Conservation (phyloP, 2,329 filamentous ascomycete genomes). For the Stemphylium vesicarium region DNA sequence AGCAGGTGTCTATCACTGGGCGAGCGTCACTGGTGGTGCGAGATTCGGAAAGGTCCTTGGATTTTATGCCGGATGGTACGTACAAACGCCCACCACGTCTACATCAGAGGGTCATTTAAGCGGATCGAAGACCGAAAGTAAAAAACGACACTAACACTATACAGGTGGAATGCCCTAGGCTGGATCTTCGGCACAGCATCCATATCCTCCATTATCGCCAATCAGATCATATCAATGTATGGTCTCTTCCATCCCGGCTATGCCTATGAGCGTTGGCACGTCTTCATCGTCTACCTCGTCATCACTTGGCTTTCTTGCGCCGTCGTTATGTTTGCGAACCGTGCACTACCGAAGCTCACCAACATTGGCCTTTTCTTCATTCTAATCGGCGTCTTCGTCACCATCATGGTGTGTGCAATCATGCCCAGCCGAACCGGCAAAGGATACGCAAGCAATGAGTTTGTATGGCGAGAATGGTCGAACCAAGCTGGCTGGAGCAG, state of each 20-base stretch:
- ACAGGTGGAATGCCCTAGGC: slow-evolving; percentile 58
- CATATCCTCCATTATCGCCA: slow-evolving; percentile 53
- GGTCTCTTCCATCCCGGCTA: slow-evolving; percentile 56
- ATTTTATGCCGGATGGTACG: slow-evolving; percentile 58
- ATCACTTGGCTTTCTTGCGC: slow-evolving; percentile 55
- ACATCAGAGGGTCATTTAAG: not conserved
- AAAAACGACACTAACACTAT: not conserved
- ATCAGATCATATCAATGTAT: slow-evolving; percentile 57
- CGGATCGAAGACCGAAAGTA: not conserved
- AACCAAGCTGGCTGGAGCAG: slow-evolving; percentile 56
- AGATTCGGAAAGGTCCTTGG: slow-evolving; percentile 56
- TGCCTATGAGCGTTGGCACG: slow-evolving; percentile 56
- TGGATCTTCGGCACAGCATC: slow-evolving; percentile 57
- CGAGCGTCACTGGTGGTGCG: slow-evolving; percentile 55
- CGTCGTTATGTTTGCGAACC: slow-evolving; percentile 62
- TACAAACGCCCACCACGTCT: not conserved
- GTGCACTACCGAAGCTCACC: slow-evolving; percentile 59
- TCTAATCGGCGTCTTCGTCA: slow-evolving; percentile 61
- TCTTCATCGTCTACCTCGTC: slow-evolving; percentile 58
- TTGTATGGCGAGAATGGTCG: slow-evolving; percentile 56
- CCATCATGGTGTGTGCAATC: slow-evolving; percentile 61
- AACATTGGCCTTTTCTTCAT: slow-evolving; percentile 63
- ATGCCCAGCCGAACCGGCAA: slow-evolving; percentile 58
- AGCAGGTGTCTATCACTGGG: slow-evolving; percentile 61
- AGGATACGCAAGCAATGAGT: slow-evolving; percentile 50